Base-by-base conservation (phyloP, 2,329 filamentous ascomycete species). In the Cucurbitaria berberidis region DNA sequence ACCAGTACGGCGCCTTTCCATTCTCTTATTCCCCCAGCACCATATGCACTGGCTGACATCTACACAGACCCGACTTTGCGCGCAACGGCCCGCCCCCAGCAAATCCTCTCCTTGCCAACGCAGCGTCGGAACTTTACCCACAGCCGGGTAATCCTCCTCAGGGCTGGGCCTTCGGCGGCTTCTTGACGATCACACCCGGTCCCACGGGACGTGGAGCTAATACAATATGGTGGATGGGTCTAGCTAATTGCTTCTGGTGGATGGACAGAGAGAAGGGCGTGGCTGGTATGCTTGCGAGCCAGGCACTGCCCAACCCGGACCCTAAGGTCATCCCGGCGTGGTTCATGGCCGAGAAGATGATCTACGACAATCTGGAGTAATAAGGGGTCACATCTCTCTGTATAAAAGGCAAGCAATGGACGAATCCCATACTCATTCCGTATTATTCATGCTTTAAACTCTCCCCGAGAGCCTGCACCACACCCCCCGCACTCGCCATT, bases 231-330 rank as follows among this genome's bases (percentile, higher is more conserved):
- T 88, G 86, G 86, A 82, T 82, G 1, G 86, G 86, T 0, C 60
- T 88, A 26, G 70, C 83, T 3, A 88, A 88, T 65, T 61, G 83
- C 27, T 88, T 78, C 63, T 88, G 85, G 84, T 88, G 84, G 85
- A 76, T 76, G 29, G 86, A 88, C 69, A 74, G 84, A 6, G 83
- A 86, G 65, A 82, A 80, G 50, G 85, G 83, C 0, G 74, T 87
- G 38, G 85, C 79, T 0, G 72, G 72, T 1, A 62, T 76, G 22
- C 45, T 73, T 45, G 69, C 58, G 5, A 52, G 58, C 0, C 71
- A 75, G 47, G 62, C 74, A 5, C 45, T 76, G 48, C 74, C 74
- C 15, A 74, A 73, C 57, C 69, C 64, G 0, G 74, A 76, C 53
- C 42, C 57, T 5, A 70, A 70, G 53, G 63, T 75, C 5, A 48